phyloP scores from a whole-genome alignment of 2,329 filamentous ascomycete genomes.

The Phialophora verrucosa region DNA sequence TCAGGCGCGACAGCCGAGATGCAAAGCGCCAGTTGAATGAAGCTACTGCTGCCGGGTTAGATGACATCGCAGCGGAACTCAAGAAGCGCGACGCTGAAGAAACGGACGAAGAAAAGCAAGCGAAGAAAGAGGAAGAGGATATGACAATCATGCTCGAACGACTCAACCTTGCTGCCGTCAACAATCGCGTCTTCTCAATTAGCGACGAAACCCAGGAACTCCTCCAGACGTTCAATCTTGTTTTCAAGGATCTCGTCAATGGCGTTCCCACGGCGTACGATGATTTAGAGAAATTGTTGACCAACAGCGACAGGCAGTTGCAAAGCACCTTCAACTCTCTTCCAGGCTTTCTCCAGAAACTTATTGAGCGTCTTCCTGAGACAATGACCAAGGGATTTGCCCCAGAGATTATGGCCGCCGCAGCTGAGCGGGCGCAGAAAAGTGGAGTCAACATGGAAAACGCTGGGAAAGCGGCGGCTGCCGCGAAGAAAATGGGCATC shows the following conservation, averaged over 20 bases:
- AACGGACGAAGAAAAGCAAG: conserved; percentile 50
- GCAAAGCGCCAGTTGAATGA: conserved; percentile 44
- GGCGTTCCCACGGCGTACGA: conserved; percentile 92
- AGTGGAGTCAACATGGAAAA: conserved; percentile 67
- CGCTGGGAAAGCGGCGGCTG: conserved; percentile 58
- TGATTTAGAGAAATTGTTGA: conserved; percentile 76
- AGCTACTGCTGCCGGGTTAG: conserved; percentile 40
- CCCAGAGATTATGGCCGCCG: conserved; percentile 80
- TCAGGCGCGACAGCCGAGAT: conserved; percentile 47
- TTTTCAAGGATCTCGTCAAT: conserved; percentile 90
- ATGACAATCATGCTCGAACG: conserved; percentile 79
- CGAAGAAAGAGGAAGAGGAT: conserved; percentile 70
- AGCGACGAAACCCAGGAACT: conserved; percentile 84
- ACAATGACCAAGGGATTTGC: conserved; percentile 78
- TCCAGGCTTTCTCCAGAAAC: conserved; percentile 79
- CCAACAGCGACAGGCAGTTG: conserved; percentile 66
- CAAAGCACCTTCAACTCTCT: conserved; percentile 70
- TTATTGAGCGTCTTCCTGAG: conserved; percentile 81
- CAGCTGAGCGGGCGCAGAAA: conserved; percentile 67
- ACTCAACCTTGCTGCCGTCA: conserved; percentile 79
- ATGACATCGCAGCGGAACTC: conserved; percentile 41
- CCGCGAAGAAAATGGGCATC: conserved; percentile 69
- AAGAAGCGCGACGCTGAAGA: conserved; percentile 41
- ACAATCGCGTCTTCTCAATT: conserved; percentile 84
- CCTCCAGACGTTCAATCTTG: conserved; percentile 80